A percentile compares a stretch with the other conserved stretches of the same genome.
These are phyloP conservation scores for Solanum arcanum DNA, from an alignment of 257 asterid genomes.

Conservation along the genomic window DNA sequence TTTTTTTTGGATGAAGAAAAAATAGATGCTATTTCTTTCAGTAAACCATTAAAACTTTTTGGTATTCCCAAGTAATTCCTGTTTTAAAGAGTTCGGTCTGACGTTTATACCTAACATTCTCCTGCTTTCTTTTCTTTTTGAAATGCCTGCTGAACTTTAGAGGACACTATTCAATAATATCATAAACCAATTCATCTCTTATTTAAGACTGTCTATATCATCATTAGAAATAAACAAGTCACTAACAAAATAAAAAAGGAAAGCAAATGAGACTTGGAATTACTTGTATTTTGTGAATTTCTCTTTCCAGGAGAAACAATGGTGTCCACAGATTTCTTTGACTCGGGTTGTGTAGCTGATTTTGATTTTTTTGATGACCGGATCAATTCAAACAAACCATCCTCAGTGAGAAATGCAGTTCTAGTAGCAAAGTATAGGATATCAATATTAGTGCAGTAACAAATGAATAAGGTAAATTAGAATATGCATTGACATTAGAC, in stretches of 20 bases:
- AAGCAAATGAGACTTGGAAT: background rate
- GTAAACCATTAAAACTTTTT: background rate
- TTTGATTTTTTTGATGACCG: slow-evolving; percentile 58
- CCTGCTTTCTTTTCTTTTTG: background rate
- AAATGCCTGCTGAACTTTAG: background rate
- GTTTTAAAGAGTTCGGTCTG: background rate
- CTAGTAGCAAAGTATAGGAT: slow-evolving; percentile 21
- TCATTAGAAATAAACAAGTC: background rate
- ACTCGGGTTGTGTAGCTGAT: slow-evolving; percentile 17
- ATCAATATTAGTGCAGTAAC: slow-evolving; percentile 1
- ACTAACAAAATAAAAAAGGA: background rate
- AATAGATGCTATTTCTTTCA: background rate
- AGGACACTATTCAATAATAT: background rate
- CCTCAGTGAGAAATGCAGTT: slow-evolving; percentile 83
- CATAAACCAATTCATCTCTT: background rate
- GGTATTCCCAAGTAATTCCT: background rate
- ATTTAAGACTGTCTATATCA: background rate
- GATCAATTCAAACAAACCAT: slow-evolving; percentile 79
- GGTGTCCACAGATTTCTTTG: slow-evolving; percentile 38
- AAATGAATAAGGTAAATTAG: background rate
- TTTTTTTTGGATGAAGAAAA: background rate
- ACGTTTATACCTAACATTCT: background rate
- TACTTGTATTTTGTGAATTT: slow-evolving; percentile 31
- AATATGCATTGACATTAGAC: slow-evolving; percentile 10
- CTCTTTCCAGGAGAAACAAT: slow-evolving; percentile 51